Evolutionary conservation across 345 rosid species (phyloP).

Genomic region (Linum usitatissimum): DNA sequence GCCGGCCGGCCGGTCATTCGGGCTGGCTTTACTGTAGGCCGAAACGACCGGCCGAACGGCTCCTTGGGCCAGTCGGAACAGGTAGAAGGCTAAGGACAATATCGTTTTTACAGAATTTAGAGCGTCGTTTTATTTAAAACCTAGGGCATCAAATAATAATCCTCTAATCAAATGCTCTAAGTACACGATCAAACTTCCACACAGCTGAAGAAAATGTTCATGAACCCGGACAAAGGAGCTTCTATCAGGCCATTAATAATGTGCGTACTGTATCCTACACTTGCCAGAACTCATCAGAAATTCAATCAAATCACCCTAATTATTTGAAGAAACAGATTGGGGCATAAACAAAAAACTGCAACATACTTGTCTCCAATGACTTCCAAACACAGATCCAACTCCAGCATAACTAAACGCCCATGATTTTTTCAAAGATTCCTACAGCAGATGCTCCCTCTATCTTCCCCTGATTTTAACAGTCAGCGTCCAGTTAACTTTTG

Average conservation of each 20-base stretch:
- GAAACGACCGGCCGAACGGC: too few species aligned
- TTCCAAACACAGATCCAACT: not conserved
- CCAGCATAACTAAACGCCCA: not conserved
- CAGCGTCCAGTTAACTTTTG: slow-evolving; percentile 68
- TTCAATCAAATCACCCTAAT: not conserved
- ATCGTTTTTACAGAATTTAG: too few species aligned
- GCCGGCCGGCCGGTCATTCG: too few species aligned
- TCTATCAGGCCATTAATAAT: not conserved
- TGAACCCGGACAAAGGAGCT: not conserved
- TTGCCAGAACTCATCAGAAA: not conserved
- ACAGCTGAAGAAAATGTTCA: too few species aligned
- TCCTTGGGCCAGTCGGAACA: too few species aligned
- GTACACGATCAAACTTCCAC: too few species aligned
- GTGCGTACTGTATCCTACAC: not conserved
- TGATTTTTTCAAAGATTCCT: not conserved
- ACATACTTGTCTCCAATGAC: not conserved
- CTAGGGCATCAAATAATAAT: too few species aligned
- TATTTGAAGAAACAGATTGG: not conserved
- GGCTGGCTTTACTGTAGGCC: too few species aligned
- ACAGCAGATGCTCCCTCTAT: slow-evolving; percentile 13
- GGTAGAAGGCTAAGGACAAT: too few species aligned
- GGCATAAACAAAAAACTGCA: not conserved
- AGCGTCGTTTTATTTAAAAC: too few species aligned
- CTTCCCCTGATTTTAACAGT: slow-evolving; percentile 69
- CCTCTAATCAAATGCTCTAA: too few species aligned